Percentiles rank a stretch among this genome's conserved stretches.
These are phyloP conservation scores for Cryphonectria nitschkei DNA, from an alignment of 2,329 filamentous ascomycete genomes.

Conservation along the genomic window DNA sequence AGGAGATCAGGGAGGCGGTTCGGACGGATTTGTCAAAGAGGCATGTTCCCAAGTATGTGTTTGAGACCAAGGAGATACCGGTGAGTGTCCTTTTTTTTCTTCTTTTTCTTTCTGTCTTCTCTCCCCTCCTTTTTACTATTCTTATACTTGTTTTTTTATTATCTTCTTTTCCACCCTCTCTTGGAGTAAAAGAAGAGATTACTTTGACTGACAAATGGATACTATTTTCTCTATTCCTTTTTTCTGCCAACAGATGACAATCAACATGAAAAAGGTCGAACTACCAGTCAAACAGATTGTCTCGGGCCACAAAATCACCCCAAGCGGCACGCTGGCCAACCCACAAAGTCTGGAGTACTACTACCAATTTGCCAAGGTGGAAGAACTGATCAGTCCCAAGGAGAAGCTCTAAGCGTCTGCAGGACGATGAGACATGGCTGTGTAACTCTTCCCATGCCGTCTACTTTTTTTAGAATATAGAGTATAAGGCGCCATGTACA, in stretches of 20 bases:
- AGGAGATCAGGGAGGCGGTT: slow-evolving; percentile 67
- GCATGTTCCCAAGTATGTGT: slow-evolving; percentile 78
- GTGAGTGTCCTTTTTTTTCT: slow-evolving; percentile 50
- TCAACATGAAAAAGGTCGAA: slow-evolving; percentile 86
- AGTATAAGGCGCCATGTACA: neutral
- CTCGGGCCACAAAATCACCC: slow-evolving; percentile 72
- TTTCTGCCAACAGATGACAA: slow-evolving; percentile 62
- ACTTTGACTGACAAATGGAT: neutral
- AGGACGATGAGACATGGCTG: neutral
- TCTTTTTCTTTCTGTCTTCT: neutral
- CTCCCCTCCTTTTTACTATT: slow-evolving; percentile 29
- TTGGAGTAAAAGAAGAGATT: too few relatives aligned
- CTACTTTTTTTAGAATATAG: too few relatives aligned
- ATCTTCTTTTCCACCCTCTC: neutral
- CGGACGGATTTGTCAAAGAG: slow-evolving; percentile 67
- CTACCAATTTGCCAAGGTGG: slow-evolving; percentile 76
- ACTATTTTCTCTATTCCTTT: too few relatives aligned
- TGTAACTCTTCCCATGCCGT: neutral
- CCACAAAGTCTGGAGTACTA: slow-evolving; percentile 77
- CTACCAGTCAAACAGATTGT: slow-evolving; percentile 84
- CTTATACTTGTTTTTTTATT: too few relatives aligned
- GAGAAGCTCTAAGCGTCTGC: slow-evolving; percentile 49
- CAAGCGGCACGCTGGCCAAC: slow-evolving; percentile 77
- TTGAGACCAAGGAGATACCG: slow-evolving; percentile 80
- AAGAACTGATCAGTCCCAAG: slow-evolving; percentile 55